A percentile compares a stretch with the other conserved stretches of the same genome.
Conservation (phyloP, 257 asterid genomes). For the Marsdenia floribunda region DNA sequence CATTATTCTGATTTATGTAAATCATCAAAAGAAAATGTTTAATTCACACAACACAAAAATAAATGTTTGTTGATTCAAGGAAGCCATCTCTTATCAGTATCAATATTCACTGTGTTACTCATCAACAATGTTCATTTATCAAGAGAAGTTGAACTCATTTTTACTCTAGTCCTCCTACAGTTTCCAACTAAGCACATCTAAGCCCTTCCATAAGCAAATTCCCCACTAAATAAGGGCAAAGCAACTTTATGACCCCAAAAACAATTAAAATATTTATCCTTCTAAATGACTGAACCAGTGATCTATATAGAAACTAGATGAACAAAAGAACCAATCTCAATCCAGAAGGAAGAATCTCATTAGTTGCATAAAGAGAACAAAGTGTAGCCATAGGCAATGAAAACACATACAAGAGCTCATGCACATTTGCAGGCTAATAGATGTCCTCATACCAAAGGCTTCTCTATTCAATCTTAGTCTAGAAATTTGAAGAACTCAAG, state of each 20-base stretch:
- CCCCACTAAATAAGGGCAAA: neutral
- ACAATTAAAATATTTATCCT: neutral
- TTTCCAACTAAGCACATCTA: neutral
- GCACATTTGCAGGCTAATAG: neutral
- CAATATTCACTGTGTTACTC: neutral
- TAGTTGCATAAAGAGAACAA: neutral
- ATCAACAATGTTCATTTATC: neutral
- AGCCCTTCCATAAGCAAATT: neutral
- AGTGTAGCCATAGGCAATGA: too few species aligned
- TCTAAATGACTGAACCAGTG: neutral
- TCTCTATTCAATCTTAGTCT: neutral
- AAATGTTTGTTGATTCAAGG: neutral
- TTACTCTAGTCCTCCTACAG: neutral
- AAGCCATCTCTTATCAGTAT: neutral
- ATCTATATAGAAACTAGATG: neutral
- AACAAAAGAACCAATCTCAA: neutral
- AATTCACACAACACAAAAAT: neutral
- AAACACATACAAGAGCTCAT: neutral
- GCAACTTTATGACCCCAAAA: neutral
- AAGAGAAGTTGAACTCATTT: neutral
- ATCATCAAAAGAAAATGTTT: neutral
- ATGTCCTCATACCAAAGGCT: neutral
- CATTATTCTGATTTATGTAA: neutral
- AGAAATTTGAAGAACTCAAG: neutral
- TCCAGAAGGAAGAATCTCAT: neutral